Evolutionary conservation across 148 eudicot species (phyloP), one percentile per base, ranked within the genome.

Genomic region (Linanthus parryae): DNA sequence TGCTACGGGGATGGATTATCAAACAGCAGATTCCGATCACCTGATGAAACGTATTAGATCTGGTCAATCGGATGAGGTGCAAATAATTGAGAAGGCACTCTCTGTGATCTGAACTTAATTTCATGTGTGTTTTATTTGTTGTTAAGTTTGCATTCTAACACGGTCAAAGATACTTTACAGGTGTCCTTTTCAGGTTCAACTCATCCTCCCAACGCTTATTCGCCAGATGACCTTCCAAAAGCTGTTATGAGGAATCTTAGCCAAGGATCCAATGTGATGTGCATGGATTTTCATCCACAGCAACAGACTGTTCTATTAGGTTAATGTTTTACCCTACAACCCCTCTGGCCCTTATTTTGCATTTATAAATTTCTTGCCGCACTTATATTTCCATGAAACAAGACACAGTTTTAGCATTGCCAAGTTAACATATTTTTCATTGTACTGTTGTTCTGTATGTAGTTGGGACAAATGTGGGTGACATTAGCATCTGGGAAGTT

Each of bases 381-480:
- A n/a, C n/a, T n/a, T n/a, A n/a, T n/a, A n/a, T n/a, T n/a, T n/a
- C n/a, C n/a, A n/a, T n/a, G n/a, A n/a, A n/a, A n/a, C n/a, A n/a
- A n/a, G n/a, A n/a, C n/a, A n/a, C n/a, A n/a, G n/a, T n/a, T n/a
- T n/a, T n/a, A n/a, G n/a, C n/a, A n/a, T n/a, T n/a, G n/a, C n/a
- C n/a, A n/a, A n/a, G n/a, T n/a, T n/a, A n/a, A n/a, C n/a, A n/a
- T n/a, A n/a, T n/a, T n/a, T n/a, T n/a, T n/a, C n/a, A n/a, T n/a
- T 63, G 21, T 23, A 5, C 45, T 58, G 6, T 73, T 48, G 21
- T 33, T 36, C 44, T 69, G 57, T 28, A 82, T 69, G 57, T 28
- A 82, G 88, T 78, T 57, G 88, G 88, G 42, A 82, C 88, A 41
- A 82, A 72, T 67, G 80, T 82, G 44, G 88, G 88, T 51, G 88